Base-by-base conservation (phyloP, 345 rosid species). In the Hypericum perforatum region DNA sequence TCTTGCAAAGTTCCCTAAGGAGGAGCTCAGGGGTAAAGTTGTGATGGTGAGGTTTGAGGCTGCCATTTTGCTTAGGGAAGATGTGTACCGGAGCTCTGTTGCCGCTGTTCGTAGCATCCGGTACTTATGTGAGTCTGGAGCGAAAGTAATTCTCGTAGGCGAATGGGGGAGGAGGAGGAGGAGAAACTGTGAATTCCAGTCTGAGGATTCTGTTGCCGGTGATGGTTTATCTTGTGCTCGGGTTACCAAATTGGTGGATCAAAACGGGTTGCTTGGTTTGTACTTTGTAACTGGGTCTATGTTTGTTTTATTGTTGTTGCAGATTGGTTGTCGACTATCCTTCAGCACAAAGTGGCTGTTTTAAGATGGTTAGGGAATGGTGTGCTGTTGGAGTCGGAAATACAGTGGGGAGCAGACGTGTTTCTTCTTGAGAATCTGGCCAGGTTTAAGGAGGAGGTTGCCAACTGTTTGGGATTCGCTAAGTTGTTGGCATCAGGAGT, bases 1-100 rank as follows among this genome's bases (percentile, higher is more conserved):
- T 70, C 86, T 83, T 53, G 66, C 67, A 51, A 54, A 56, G 22
- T 69, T 83, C 66, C 80, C 84, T 0, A 65, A 59, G 67, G 72
- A 74, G 59, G 75, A 69, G 63, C 82, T 83, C 54, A 51, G 48
- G 58, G 74, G 50, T 36, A 83, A 76, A 78, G 81, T 83, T 72
- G 84, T 73, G 45, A 67, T 83, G 75, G 82, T 83, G 63, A 83
- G 86, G 59, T 80, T 83, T 64, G 91, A 83, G 61, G 67, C 76
- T 43, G 42, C 62, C 61, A 51, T 70, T 57, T 63, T 83, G 61
- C 72, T 83, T 39, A 53, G 41, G 11, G 73, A 76, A 64, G 70
- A 68, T 15, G 54, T 50, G 45, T 72, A 70, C 58, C 60, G 11
- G 54, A 66, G 62, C 43, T 70, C 66, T 43, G 63, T 10, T 14